Conservation (phyloP, 345 rosid genomes). For the Raphanus sativus region DNA sequence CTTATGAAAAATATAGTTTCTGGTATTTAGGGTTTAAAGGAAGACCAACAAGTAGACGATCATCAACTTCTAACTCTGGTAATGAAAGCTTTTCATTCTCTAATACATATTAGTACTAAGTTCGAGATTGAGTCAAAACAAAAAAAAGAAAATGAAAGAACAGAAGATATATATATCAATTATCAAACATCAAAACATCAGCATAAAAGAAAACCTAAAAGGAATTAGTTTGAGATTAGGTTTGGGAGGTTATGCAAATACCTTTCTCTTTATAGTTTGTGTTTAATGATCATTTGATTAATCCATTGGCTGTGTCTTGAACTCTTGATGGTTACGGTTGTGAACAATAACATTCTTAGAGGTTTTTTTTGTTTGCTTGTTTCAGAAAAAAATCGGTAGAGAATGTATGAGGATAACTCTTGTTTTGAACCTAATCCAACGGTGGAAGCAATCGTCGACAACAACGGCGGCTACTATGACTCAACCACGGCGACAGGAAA, state of each 20-base stretch:
- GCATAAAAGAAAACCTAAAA: neutral
- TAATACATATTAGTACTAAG: neutral
- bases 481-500: neutral
- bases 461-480: slow-evolving; percentile 17
- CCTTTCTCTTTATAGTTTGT: neutral
- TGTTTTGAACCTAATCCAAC: slow-evolving; percentile 49
- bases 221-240: slow-evolving; percentile 35
- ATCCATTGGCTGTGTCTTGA: neutral
- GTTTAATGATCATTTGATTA: neutral
- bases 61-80: slow-evolving; percentile 18
- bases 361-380: neutral
- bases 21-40: neutral
- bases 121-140: neutral
- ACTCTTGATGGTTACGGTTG: neutral
- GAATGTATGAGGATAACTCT: slow-evolving; percentile 49
- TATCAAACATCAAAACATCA: neutral
- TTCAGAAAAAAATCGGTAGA: slow-evolving; percentile 20
- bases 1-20: neutral
- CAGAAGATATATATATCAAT: neutral
- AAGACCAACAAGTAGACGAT: neutral
- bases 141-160: neutral
- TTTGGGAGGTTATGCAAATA: slow-evolving; percentile 7
- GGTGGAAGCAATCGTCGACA: slow-evolving; percentile 32
- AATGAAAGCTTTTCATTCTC: neutral
- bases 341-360: neutral